Evolutionary conservation across 2,329 filamentous ascomycete species (phyloP).

Genomic region (Penicillium sp.): DNA sequence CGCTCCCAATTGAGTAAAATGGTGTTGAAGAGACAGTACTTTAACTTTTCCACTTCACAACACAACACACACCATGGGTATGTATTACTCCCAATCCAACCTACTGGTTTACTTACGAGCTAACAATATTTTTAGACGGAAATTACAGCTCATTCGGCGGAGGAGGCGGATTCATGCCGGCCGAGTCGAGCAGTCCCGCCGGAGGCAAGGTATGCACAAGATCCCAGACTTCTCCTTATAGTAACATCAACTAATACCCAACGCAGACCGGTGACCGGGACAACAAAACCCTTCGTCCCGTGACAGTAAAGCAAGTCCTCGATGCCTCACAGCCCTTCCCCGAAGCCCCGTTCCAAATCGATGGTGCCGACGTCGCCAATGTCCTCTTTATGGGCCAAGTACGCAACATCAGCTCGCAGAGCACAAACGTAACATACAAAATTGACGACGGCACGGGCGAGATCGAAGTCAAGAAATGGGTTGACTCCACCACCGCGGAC

Average conservation of each 20-base stretch:
- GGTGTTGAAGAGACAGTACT: constrained; percentile 11
- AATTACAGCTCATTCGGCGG: constrained; percentile 51
- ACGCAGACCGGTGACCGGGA: constrained; percentile 56
- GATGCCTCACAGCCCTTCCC: constrained; percentile 75
- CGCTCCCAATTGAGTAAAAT: constrained; percentile 43
- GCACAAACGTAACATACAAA: constrained; percentile 87
- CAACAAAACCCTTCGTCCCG: constrained; percentile 77
- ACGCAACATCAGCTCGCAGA: constrained; percentile 78
- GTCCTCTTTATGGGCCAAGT: constrained; percentile 89
- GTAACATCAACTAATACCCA: neutral
- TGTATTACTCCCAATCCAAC: neutral
- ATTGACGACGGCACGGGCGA: constrained; percentile 92
- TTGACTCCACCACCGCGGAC: constrained; percentile 46
- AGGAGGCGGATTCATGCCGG: constrained; percentile 60
- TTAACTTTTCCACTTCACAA: constrained; percentile 12
- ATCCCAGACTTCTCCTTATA: neutral
- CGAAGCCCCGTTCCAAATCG: constrained; percentile 77
- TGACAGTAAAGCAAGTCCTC: constrained; percentile 92
- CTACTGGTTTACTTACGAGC: neutral
- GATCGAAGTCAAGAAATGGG: constrained; percentile 67
- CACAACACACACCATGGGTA: constrained; percentile 31
- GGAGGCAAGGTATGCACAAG: constrained; percentile 39
- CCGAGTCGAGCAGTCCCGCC: constrained; percentile 50
- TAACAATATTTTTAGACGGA: constrained; percentile 28
- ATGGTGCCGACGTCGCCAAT: constrained; percentile 70